Conservation (phyloP, 768 basidiomycete species). For the Megacollybia marginata region DNA sequence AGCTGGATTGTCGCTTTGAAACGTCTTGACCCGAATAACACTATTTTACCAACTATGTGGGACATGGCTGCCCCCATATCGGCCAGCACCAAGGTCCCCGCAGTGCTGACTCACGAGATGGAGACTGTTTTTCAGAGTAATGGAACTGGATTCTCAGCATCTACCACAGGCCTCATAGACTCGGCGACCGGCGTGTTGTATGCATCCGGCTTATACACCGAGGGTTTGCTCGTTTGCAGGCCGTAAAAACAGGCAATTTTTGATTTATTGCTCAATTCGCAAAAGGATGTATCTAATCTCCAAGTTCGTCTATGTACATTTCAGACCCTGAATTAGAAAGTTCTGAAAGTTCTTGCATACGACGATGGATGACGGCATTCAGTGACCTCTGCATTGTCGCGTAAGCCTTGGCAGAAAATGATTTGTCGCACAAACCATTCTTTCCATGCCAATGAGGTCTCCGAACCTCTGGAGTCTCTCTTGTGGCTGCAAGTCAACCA, state of each 20-base stretch:
- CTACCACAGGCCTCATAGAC: slow-evolving; percentile 48
- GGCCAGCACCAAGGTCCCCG: slow-evolving; percentile 30
- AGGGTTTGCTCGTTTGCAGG: slow-evolving; percentile 46
- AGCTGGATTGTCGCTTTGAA: slow-evolving; percentile 55
- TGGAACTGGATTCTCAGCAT: slow-evolving; percentile 51
- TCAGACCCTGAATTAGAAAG: too few species aligned
- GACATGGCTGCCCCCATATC: slow-evolving; percentile 44
- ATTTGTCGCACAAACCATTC: slow-evolving; percentile 28
- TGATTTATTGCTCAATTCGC: neutral
- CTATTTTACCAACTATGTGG: slow-evolving; percentile 14
- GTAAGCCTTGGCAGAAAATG: too few species aligned
- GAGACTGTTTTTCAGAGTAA: slow-evolving; percentile 70
- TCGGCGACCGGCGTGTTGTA: slow-evolving; percentile 40
- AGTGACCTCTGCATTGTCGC: too few species aligned
- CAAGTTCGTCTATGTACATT: too few species aligned
- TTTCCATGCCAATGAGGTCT: slow-evolving; percentile 26
- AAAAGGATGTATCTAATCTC: too few species aligned
- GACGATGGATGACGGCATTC: too few species aligned
- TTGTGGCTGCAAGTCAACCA: slow-evolving; percentile 31
- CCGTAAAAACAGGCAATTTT: slow-evolving; percentile 17
- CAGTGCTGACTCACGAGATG: slow-evolving; percentile 30
- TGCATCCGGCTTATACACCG: slow-evolving; percentile 50
- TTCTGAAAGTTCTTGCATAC: too few species aligned
- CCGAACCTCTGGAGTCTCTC: slow-evolving; percentile 26
- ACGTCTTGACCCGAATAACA: slow-evolving; percentile 7